These are phyloP conservation scores for Trametes versicolor DNA, from an alignment of 1,284 basidiomycete species.

Conservation along the genomic window DNA sequence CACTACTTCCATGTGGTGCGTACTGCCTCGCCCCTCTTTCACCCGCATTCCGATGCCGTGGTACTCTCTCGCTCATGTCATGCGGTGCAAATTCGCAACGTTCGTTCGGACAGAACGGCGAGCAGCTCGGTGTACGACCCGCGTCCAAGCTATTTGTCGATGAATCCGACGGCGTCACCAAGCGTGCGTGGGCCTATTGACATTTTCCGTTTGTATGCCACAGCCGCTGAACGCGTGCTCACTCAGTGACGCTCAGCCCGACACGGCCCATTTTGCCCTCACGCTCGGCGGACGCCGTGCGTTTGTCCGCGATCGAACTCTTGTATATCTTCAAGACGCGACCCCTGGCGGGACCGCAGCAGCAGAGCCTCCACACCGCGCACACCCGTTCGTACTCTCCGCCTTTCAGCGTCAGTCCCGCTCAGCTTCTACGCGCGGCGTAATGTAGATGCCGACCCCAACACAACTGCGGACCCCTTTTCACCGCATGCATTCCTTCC, in stretches of 20 bases:
- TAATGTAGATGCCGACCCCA: constrained; percentile 15
- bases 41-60: constrained; percentile 4
- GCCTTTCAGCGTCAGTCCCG: not conserved
- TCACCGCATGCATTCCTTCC: constrained; percentile 40
- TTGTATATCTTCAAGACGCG: constrained; percentile 59
- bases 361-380: constrained; percentile 15
- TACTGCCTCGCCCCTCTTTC: constrained; percentile 18
- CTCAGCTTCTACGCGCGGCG: constrained; percentile 12
- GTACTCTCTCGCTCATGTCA: constrained; percentile 13
- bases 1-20: constrained; percentile 62
- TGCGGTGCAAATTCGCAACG: not conserved
- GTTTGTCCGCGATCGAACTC: constrained; percentile 61
- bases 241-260: constrained; percentile 57
- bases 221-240: not conserved
- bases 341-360: constrained; percentile 13
- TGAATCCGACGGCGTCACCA: constrained; percentile 53
- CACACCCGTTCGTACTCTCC: constrained; percentile 19
- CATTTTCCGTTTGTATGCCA: constrained; percentile 4
- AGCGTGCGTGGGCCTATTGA: constrained; percentile 45
- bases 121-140: constrained; percentile 61
- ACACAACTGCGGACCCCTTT: constrained; percentile 36
- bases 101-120: constrained; percentile 57
- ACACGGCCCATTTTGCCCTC: constrained; percentile 49
- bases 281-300: constrained; percentile 45
- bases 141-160: constrained; percentile 61